phyloP scores from a whole-genome alignment of 2,329 filamentous ascomycete genomes.

The Fusarium sp. region DNA sequence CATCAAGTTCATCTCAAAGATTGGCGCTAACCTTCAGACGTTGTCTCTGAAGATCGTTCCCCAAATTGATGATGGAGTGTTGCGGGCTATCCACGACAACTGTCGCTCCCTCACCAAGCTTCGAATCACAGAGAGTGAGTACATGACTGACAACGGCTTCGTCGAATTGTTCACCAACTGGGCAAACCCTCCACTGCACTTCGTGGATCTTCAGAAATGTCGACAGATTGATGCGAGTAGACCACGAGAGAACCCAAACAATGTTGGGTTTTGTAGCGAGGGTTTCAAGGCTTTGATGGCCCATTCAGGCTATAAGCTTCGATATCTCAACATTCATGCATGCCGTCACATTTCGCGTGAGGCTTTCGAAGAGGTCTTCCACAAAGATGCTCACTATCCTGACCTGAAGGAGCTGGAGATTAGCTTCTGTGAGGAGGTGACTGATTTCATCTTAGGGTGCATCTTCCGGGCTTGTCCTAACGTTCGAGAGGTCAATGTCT shows the following conservation, averaged over 20 bases:
- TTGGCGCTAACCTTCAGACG: constrained; percentile 79
- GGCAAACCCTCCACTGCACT: constrained; percentile 78
- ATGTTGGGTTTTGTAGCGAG: constrained; percentile 79
- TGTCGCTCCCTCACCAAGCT: constrained; percentile 82
- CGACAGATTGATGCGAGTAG: constrained; percentile 81
- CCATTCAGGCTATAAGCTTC: constrained; percentile 80
- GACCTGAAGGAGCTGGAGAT: constrained; percentile 80
- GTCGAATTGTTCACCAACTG: constrained; percentile 80
- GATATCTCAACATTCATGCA: constrained; percentile 81
- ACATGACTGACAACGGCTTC: constrained; percentile 82
- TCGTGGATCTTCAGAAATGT: constrained; percentile 82
- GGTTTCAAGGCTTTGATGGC: constrained; percentile 87
- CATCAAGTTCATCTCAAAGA: constrained; percentile 70
- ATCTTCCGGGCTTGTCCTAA: constrained; percentile 77
- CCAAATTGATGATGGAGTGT: constrained; percentile 76
- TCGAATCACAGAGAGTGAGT: constrained; percentile 83
- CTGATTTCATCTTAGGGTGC: constrained; percentile 73
- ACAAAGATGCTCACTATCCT: constrained; percentile 72
- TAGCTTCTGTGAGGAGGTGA: constrained; percentile 80
- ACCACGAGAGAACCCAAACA: constrained; percentile 75
- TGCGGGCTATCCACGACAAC: constrained; percentile 78
- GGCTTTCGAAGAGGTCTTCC: constrained; percentile 83
- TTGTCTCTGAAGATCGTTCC: constrained; percentile 81
- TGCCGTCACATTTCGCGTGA: constrained; percentile 84
- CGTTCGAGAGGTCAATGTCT: constrained; percentile 72